Percentiles rank a stretch among this genome's conserved stretches.
Conservation (phyloP, 2,329 filamentous ascomycete species). For the Nigrospora osmanthi region DNA sequence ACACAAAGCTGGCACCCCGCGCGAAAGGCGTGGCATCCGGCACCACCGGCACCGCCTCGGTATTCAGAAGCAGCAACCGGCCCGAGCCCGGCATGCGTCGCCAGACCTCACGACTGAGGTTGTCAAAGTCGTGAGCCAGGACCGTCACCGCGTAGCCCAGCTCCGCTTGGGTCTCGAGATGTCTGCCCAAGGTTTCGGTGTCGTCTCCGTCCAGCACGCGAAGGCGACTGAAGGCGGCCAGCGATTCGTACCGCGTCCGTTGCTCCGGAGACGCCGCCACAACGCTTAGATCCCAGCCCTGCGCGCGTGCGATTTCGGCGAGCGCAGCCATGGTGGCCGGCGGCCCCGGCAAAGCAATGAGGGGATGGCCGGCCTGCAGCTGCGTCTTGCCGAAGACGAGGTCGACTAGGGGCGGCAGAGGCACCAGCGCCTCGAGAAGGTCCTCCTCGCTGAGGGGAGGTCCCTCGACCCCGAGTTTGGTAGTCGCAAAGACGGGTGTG, state of each 20-base stretch:
- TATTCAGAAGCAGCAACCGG: constrained; percentile 3
- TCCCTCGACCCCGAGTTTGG: neutral
- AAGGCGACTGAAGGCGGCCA: constrained; percentile 1
- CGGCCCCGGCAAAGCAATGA: constrained; percentile 1
- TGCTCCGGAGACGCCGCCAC: constrained; percentile 1
- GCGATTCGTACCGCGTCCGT: constrained; percentile 2
- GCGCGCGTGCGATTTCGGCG: neutral
- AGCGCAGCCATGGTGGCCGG: neutral
- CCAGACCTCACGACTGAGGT: constrained; percentile 6
- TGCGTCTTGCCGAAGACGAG: constrained; percentile 3
- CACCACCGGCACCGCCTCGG: neutral
- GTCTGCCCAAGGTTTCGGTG: neutral
- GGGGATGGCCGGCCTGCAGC: neutral
- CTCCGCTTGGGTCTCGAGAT: neutral
- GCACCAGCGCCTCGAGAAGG: neutral
- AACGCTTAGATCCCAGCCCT: constrained; percentile 1
- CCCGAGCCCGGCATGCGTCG: constrained; percentile 3
- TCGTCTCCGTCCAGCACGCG: constrained; percentile 3
- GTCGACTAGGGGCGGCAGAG: constrained; percentile 1
- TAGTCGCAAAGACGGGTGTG: constrained; percentile 4
- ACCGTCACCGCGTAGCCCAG: constrained; percentile 1
- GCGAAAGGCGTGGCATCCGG: constrained; percentile 5
- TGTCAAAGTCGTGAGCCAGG: constrained; percentile 5
- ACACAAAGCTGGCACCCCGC: constrained; percentile 6
- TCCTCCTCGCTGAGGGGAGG: neutral